Evolutionary conservation across 768 basidiomycete genomes (phyloP).

Genomic region (Rhodosporidiobolus odoratus): DNA sequence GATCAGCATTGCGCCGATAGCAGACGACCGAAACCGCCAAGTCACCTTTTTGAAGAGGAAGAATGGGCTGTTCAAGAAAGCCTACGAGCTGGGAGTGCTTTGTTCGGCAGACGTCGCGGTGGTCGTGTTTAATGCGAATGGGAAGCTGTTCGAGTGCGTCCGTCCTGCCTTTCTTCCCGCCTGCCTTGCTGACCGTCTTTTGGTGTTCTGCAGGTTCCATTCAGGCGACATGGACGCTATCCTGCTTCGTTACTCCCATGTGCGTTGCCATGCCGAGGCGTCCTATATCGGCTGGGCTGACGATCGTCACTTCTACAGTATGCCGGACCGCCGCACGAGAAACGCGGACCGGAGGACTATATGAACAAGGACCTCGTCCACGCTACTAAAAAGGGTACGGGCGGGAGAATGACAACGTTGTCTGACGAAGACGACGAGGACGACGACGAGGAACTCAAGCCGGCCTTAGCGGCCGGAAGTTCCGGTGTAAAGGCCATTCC

Average conservation of each 20-base stretch:
- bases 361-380: slow-evolving; percentile 20
- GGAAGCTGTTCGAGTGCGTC: slow-evolving; percentile 41
- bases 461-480: slow-evolving; percentile 1
- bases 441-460: slow-evolving; percentile 4
- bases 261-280: not conserved
- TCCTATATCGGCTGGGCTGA: not conserved
- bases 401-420: slow-evolving; percentile 29
- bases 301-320: slow-evolving; percentile 8
- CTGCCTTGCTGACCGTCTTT: not conserved
- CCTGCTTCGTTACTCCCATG: slow-evolving; percentile 33
- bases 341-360: slow-evolving; percentile 33
- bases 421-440: slow-evolving; percentile 24
- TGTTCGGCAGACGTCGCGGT: slow-evolving; percentile 42
- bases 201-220: slow-evolving; percentile 6
- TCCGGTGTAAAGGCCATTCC: slow-evolving; percentile 10
- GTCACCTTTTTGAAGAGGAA: slow-evolving; percentile 44
- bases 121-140: slow-evolving; percentile 40
- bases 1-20: slow-evolving; percentile 42
- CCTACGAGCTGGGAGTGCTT: slow-evolving; percentile 41
- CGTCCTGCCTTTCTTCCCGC: not conserved
- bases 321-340: slow-evolving; percentile 31
- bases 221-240: slow-evolving; percentile 35
- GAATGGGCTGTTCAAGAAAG: slow-evolving; percentile 43
- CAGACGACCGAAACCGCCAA: slow-evolving; percentile 41
- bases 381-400: slow-evolving; percentile 11